phyloP scores from a whole-genome alignment of 2,329 filamentous ascomycete genomes.

The Pseudodiploospora longispora region DNA sequence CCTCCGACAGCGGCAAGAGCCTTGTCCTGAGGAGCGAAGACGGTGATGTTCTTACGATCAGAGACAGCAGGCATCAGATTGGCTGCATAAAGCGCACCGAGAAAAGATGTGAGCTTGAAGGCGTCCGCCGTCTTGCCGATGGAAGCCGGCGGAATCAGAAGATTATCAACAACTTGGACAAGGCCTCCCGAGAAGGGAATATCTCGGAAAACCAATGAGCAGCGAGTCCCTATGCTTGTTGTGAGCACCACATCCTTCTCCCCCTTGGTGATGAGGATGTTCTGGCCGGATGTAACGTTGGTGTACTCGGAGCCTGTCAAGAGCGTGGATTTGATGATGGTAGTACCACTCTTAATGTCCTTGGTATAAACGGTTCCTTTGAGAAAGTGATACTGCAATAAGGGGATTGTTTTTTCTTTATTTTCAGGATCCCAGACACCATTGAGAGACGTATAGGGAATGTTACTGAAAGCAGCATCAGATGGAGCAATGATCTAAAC shows the following conservation, averaged over 20 bases:
- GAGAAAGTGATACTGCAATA: conserved; percentile 57
- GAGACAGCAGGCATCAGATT: conserved; percentile 33
- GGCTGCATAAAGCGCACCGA: conserved; percentile 24
- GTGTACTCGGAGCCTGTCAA: conserved; percentile 33
- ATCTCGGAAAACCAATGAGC: conserved; percentile 34
- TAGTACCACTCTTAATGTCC: conserved; percentile 27
- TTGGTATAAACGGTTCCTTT: conserved; percentile 37
- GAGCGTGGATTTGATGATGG: conserved; percentile 34
- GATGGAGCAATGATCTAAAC: conserved; percentile 46
- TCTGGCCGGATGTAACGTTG: conserved; percentile 43
- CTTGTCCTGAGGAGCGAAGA: conserved; percentile 55
- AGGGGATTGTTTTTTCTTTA: conserved; percentile 33
- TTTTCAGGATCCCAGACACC: conserved; percentile 38
- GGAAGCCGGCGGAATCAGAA: conserved; percentile 40
- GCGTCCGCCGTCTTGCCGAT: conserved; percentile 43
- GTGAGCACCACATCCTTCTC: conserved; percentile 39
- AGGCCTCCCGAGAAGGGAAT: conserved; percentile 40
- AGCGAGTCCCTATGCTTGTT: conserved; percentile 38
- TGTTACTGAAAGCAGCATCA: conserved; percentile 48
- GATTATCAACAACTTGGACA: conserved; percentile 44
- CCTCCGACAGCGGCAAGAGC: conserved; percentile 52
- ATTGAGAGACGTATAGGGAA: conserved; percentile 42
- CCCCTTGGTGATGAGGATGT: conserved; percentile 37
- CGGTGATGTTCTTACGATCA: conserved; percentile 39
- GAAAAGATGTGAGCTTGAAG: conserved; percentile 34